Conservation (phyloP, 2,329 filamentous ascomycete species). For the Talaromyces sp. region DNA sequence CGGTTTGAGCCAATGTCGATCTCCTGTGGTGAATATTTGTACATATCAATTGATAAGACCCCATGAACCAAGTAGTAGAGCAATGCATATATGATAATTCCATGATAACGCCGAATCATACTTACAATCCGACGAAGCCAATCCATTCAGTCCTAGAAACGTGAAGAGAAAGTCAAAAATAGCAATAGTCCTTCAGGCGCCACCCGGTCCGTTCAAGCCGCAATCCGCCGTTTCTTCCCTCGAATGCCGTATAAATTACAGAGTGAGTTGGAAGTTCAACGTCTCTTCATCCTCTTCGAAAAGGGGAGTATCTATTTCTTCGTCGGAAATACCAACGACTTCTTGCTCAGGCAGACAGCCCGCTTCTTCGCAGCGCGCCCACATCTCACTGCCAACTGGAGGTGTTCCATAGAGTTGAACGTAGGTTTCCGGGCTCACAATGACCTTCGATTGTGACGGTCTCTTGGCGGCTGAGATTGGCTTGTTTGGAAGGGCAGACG, state of each 20-base stretch:
- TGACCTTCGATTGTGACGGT: constrained; percentile 25
- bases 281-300: constrained; percentile 40
- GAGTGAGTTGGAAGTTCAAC: constrained; percentile 39
- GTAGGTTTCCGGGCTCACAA: constrained; percentile 42
- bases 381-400: constrained; percentile 43
- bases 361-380: constrained; percentile 38
- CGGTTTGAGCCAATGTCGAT: background rate
- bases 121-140: background rate
- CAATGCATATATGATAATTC: constrained; percentile 4
- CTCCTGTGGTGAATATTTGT: background rate
- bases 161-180: constrained; percentile 13
- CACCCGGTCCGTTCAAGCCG: background rate
- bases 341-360: constrained; percentile 30
- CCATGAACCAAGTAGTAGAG: background rate
- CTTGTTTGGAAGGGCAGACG: constrained; percentile 30
- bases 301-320: constrained; percentile 24
- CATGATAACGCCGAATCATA: background rate
- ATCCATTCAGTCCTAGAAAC: constrained; percentile 15
- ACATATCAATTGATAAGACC: background rate
- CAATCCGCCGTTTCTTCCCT: background rate
- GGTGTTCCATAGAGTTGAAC: constrained; percentile 42
- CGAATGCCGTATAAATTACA: constrained; percentile 24
- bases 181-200: background rate
- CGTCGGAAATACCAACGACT: constrained; percentile 23
- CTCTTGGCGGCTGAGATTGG: constrained; percentile 23